Evolutionary conservation across 306 rosid species (phyloP).

Genomic region (Lithocarpus polystachyus): DNA sequence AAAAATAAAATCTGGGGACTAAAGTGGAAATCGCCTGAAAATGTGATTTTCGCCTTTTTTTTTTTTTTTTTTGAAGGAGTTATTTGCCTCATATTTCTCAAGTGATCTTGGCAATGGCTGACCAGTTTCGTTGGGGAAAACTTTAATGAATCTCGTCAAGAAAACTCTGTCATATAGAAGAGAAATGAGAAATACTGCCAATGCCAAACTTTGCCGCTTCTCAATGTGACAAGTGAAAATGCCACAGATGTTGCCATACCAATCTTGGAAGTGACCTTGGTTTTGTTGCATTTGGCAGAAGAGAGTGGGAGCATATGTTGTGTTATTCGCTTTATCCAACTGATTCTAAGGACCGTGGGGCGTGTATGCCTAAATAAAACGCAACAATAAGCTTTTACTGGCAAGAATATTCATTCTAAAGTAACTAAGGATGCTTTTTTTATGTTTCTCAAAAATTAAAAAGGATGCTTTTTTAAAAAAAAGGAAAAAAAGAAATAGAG

Average conservation of each 20-base stretch:
- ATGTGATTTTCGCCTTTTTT: too few relatives aligned
- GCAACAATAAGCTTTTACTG: background rate
- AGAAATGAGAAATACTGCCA: background rate
- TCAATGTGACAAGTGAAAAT: too few relatives aligned
- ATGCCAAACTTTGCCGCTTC: background rate
- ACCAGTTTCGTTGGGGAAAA: conserved; percentile 6
- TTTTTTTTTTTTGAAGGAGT: conserved; percentile 13
- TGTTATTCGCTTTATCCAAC: background rate
- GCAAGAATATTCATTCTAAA: conserved; percentile 30
- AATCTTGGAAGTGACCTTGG: background rate
- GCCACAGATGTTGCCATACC: too few relatives aligned
- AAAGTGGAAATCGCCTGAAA: too few relatives aligned
- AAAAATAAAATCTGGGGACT: too few relatives aligned
- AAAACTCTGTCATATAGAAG: background rate
- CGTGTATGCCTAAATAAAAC: conserved; percentile 7
- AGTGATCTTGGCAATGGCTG: conserved; percentile 6
- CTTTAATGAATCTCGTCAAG: background rate
- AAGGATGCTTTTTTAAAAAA: too few relatives aligned
- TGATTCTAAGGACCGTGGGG: background rate
- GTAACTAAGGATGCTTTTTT: too few relatives aligned
- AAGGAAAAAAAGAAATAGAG: too few relatives aligned
- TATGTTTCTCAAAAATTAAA: too few relatives aligned
- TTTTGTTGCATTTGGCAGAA: background rate
- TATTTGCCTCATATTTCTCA: conserved; percentile 15
- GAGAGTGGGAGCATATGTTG: background rate